These are phyloP conservation scores for Eremothecium sinecaudum DNA, from an alignment of 1,139 yeast genomes.

Conservation along the genomic window DNA sequence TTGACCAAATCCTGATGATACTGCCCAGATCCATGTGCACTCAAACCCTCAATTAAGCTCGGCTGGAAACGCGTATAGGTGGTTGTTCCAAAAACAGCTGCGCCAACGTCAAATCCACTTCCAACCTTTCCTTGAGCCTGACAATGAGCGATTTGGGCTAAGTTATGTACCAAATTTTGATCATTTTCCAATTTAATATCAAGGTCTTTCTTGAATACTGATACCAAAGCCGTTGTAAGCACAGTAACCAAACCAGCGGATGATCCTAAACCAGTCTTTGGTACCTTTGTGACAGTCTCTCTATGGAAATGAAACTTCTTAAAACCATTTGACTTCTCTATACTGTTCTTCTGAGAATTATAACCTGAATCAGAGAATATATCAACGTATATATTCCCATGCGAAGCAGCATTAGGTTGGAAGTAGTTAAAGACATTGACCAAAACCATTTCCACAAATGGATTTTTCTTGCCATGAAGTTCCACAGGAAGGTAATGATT, in stretches of 20 bases:
- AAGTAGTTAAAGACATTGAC: conserved; percentile 47
- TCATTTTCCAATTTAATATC: conserved; percentile 21
- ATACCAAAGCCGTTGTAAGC: conserved; percentile 58
- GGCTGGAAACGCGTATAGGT: conserved; percentile 68
- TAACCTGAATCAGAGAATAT: conserved; percentile 83
- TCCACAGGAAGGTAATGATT: conserved; percentile 24
- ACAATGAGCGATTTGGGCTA: conserved; percentile 86
- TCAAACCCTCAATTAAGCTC: conserved; percentile 38
- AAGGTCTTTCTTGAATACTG: conserved; percentile 35
- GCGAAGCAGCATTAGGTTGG: conserved; percentile 24
- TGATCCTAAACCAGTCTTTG: conserved; percentile 93
- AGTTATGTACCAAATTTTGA: conserved; percentile 49
- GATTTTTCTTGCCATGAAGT: conserved; percentile 40
- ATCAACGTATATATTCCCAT: conserved; percentile 40
- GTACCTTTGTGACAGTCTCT: conserved; percentile 54
- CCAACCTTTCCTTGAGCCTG: conserved; percentile 92
- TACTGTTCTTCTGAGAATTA: conserved; percentile 60
- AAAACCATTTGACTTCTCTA: conserved; percentile 29
- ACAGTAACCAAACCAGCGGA: conserved; percentile 91
- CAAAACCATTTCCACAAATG: conserved; percentile 65
- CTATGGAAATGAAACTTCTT: conserved; percentile 52
- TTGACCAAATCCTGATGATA: conserved; percentile 29
- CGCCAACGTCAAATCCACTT: conserved; percentile 93
- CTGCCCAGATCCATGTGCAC: conserved; percentile 16
- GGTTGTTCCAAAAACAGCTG: conserved; percentile 88